Evolutionary conservation across 2,329 filamentous ascomycete genomes (phyloP), one percentile per base, ranked within the genome.

Genomic region (Alternaria burnsii): DNA sequence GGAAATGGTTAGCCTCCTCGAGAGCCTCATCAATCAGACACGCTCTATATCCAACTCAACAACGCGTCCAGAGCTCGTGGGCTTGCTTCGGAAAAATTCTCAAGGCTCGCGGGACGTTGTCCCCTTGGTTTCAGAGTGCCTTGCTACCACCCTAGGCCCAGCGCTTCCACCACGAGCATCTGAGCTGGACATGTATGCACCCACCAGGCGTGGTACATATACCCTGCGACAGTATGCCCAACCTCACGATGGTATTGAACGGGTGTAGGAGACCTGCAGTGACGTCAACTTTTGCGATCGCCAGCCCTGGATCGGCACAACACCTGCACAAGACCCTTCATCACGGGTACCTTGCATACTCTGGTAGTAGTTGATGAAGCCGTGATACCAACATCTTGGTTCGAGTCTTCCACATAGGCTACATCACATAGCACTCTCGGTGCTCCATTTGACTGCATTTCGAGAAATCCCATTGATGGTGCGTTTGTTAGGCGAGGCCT

Each of bases 21-120:
- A 16, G 26, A 55, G 38, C 28, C 36, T 58, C 50, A 38, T 61
- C 55, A 59, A 62, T 56, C 51, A 59, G 24, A 54, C 34, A 24
- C 41, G 30, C n/a, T n/a, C 20, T 38, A 47, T 34, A 55, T 53
- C 28, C 46, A 26, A 48, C 32, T 32, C 50, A 38, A 16, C 50
- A 42, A 20, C n/a, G n/a, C 36, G 44, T n/a, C 44, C 44, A 48
- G 18, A 34, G 44, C 44, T 16, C 12, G 44, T 12, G n/a, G 28
- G 16, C 44, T 16, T 20, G 12, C n/a, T 2, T n/a, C 28, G 30
- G n/a, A 22, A 20, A 48, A 32, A 48, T 40, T 14, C 22, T 4
- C 18, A 34, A 16, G 28, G 28, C 12, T 48, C 44, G 44, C 44
- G 30, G 10, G 44, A 22, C 18, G 11, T 48, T 34, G 20, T 34